Base-by-base conservation (phyloP, 345 rosid species). In the Mercurialis annua region DNA sequence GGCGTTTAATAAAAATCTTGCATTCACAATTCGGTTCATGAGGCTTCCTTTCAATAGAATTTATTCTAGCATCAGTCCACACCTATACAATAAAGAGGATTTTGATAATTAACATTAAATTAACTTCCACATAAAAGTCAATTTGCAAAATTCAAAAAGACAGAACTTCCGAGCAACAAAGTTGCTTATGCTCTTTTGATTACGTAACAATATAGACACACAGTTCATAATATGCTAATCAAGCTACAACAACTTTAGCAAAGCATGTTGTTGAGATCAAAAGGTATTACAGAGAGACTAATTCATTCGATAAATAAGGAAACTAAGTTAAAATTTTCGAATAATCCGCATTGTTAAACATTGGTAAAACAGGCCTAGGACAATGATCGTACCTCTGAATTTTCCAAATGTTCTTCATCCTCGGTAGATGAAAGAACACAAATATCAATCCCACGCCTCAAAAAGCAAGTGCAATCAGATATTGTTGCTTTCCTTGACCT, bases 361-460 rank as follows among this genome's bases (percentile, higher is more conserved):
- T 49, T 24, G 14, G 58, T 33, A 49, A 5, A 40, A 46, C 43
- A 21, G 61, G 24, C 31, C 1, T 26, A 64, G 40, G 40, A 42
- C 1, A 26, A 64, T 71, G 71, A 54, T 72, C 81, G 38, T 74
- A 62, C 86, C 48, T 77, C 76, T 7, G 71, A 42, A 68, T 14
- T 51, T 30, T 54, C 76, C 5, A 69, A 42, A 68, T 14, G 47
- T 30, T 54, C 79, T 18, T 51, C 31, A 49, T 44, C 51, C 57
- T 68, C 61, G 6, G 79, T 18, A 15, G 58, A 16, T 68, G 79
- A 74, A 56, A 87, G 84, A 58, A 88, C 82, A 18, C 96, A 88
- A 68, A 93, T 73, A 73, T 93, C 98, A 55, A 90, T 31, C 23
- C 96, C 84, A 17, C 89, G 86, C 77, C 98, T 89, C 73, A 93